phyloP scores from a whole-genome alignment of 2,329 filamentous ascomycete species.

The Colletotrichum navitas region DNA sequence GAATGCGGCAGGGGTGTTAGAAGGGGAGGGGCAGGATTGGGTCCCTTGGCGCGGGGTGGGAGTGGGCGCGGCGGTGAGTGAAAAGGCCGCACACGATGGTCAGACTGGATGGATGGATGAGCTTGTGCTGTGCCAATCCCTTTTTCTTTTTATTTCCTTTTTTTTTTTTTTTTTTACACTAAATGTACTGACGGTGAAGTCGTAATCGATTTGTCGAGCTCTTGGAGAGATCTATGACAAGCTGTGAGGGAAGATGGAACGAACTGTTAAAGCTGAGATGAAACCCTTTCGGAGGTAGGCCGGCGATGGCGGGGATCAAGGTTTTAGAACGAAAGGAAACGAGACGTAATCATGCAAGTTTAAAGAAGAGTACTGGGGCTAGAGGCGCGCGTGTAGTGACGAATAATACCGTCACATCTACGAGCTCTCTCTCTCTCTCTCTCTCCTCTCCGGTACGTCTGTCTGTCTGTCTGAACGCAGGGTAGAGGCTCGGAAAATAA shows the following conservation, averaged over 20 bases:
- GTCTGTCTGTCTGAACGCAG: not conserved
- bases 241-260: not conserved
- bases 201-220: not conserved
- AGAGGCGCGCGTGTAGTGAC: not conserved
- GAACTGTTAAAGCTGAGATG: not conserved
- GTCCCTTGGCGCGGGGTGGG: conserved; percentile 26
- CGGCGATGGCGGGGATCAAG: not conserved
- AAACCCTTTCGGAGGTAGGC: conserved; percentile 7
- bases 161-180: not conserved
- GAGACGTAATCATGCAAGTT: not conserved
- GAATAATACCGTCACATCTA: not conserved
- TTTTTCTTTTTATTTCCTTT: not conserved
- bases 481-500: not conserved
- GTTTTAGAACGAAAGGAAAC: no score
- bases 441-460: not conserved
- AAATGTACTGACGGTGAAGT: not conserved
- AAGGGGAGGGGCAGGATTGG: conserved; percentile 12
- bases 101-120: not conserved
- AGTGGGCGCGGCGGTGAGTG: conserved; percentile 29
- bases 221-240: not conserved
- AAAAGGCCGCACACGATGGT: conserved; percentile 26
- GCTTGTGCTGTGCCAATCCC: not conserved
- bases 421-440: not conserved
- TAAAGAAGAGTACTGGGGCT: not conserved
- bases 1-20: conserved; percentile 7